phyloP scores from a whole-genome alignment of 2,329 filamentous ascomycete genomes.

The Rugonectria rugulosa region DNA sequence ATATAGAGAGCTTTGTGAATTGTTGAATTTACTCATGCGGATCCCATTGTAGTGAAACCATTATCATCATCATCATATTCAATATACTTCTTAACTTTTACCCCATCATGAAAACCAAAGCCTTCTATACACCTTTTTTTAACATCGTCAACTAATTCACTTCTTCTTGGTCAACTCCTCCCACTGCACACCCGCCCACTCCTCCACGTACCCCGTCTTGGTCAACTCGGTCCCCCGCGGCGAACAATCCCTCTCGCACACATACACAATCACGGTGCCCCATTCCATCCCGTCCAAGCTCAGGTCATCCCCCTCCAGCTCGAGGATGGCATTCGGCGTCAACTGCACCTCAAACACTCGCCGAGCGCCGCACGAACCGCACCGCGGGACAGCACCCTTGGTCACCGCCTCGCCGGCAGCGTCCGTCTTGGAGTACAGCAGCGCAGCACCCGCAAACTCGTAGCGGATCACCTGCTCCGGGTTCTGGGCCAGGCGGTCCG shows the following conservation, averaged over 20 bases:
- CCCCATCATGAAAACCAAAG: slow-evolving; percentile 35
- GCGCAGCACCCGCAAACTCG: slow-evolving; percentile 74
- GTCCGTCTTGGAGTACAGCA: slow-evolving; percentile 85
- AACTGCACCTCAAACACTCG: slow-evolving; percentile 93
- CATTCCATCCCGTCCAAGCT: slow-evolving; percentile 93
- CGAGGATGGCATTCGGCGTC: slow-evolving; percentile 86
- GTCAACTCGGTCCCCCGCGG: slow-evolving; percentile 64
- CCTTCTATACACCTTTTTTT: background rate
- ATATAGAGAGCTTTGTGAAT: slow-evolving; percentile 41
- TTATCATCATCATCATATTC: slow-evolving; percentile 8
- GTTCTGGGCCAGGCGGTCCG: slow-evolving; percentile 79
- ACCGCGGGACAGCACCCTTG: slow-evolving; percentile 71
- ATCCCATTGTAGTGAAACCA: no score
- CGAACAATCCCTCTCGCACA: slow-evolving; percentile 82
- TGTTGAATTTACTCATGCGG: slow-evolving; percentile 32
- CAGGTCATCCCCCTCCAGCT: slow-evolving; percentile 81
- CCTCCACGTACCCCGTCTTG: slow-evolving; percentile 82
- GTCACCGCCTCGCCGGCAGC: slow-evolving; percentile 71
- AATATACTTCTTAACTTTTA: slow-evolving; percentile 4
- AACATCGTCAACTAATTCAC: slow-evolving; percentile 20
- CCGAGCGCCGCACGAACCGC: slow-evolving; percentile 75
- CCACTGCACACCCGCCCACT: slow-evolving; percentile 99
- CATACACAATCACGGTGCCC: slow-evolving; percentile 89
- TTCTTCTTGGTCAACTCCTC: slow-evolving; percentile 70
- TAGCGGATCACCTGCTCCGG: slow-evolving; percentile 84